Evolutionary conservation across 768 basidiomycete species (phyloP).

Genomic region (Pisolithus marmoratus): DNA sequence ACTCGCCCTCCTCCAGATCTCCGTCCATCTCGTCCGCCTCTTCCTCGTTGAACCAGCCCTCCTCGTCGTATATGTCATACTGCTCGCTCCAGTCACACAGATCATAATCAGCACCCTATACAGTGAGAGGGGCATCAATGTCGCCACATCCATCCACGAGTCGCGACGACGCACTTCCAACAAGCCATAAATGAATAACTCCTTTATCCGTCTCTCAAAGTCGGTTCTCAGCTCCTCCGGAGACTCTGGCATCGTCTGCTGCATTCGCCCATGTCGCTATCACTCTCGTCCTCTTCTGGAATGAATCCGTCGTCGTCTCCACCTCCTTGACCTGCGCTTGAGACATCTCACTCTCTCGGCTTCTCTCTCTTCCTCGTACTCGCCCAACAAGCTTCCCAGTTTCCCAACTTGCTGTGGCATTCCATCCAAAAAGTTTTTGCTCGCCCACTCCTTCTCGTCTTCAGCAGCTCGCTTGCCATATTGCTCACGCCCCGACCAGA

Average conservation of each 20-base stretch:
- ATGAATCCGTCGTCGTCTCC: constrained; percentile 40
- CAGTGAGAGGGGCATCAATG: constrained; percentile 3
- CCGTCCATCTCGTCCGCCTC: constrained; percentile 33
- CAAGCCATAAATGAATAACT: constrained; percentile 70
- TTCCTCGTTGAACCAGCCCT: constrained; percentile 71
- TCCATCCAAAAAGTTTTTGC: constrained; percentile 54
- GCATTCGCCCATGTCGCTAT: constrained; percentile 34
- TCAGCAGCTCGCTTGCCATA: constrained; percentile 45
- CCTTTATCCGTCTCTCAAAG: constrained; percentile 60
- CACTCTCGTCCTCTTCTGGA: constrained; percentile 64
- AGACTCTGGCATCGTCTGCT: constrained; percentile 36
- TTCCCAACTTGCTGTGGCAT: constrained; percentile 59
- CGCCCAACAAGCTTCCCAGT: constrained; percentile 57
- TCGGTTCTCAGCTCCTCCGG: constrained; percentile 42
- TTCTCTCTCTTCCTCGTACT: constrained; percentile 75
- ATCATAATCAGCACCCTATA: constrained; percentile 65
- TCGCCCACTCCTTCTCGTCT: constrained; percentile 70
- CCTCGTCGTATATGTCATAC: constrained; percentile 59
- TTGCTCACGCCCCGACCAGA: constrained; percentile 58
- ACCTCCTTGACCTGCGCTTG: constrained; percentile 35
- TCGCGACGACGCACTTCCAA: constrained; percentile 45
- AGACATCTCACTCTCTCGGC: constrained; percentile 50
- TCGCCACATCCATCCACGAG: neutral
- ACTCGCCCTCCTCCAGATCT: neutral
- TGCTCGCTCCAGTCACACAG: constrained; percentile 70